phyloP scores from a whole-genome alignment of 352 stramenopile genomes.

The Globisporangium perplexum region DNA sequence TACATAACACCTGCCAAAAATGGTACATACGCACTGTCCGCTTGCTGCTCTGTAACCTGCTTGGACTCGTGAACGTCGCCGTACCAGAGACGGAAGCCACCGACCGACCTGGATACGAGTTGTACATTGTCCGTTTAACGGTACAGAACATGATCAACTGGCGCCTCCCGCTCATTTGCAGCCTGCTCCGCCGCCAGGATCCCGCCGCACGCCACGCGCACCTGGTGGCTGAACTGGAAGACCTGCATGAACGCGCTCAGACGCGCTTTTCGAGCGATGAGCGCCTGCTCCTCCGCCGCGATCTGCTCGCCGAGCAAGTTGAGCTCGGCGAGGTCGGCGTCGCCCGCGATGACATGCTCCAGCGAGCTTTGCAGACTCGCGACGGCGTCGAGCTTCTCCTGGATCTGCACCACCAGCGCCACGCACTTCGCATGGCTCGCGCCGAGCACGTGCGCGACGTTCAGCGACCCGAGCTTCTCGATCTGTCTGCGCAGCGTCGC shows the following conservation, averaged over 20 bases:
- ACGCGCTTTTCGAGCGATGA: constrained; percentile 15
- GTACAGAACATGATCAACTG: too few relatives aligned
- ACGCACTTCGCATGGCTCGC: constrained; percentile 13
- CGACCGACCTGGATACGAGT: too few relatives aligned
- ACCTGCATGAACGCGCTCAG: constrained; percentile 20
- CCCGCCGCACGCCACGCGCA: constrained; percentile 12
- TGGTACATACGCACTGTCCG: too few relatives aligned
- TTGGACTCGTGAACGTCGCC: too few relatives aligned
- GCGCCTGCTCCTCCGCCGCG: constrained; percentile 13
- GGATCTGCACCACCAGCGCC: constrained; percentile 6
- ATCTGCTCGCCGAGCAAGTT: constrained; percentile 17
- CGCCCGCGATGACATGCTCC: constrained; percentile 1
- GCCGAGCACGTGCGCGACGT: constrained; percentile 4
- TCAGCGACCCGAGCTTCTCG: constrained; percentile 1
- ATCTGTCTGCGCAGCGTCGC: too few relatives aligned
- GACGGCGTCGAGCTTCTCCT: neutral
- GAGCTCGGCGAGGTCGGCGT: constrained; percentile 4
- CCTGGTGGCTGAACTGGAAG: constrained; percentile 21
- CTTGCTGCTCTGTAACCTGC: too few relatives aligned
- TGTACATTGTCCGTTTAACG: too few relatives aligned
- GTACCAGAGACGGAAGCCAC: too few relatives aligned
- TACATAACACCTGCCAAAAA: too few relatives aligned
- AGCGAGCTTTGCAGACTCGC: constrained; percentile 1
- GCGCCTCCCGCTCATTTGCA: neutral
- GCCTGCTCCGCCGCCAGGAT: constrained; percentile 1